phyloP scores from a whole-genome alignment of 129 eudicot genomes.

The Helianthus annuus region HanXRQr2.0-SUNRISE NC_035441.2:159469539-159470038 shows the following conservation, averaged over 20 bases:
- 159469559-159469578: not conserved
- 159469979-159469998: slow-evolving; percentile 46
- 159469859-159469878: slow-evolving; percentile 54
- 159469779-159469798: slow-evolving; percentile 4
- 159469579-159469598: not conserved
- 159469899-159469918: slow-evolving; percentile 56
- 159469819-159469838: slow-evolving; percentile 27
- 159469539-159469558: slow-evolving; percentile 30
- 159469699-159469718: slow-evolving; percentile 28
- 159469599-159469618: not conserved
- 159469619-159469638: slow-evolving; percentile 14
- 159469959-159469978: slow-evolving; percentile 48
- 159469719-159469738: slow-evolving; percentile 25
- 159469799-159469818: slow-evolving; percentile 23
- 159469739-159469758: slow-evolving; percentile 23
- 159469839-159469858: not conserved
- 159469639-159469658: slow-evolving; percentile 23
- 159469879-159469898: slow-evolving; percentile 61
- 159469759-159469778: slow-evolving; percentile 19
- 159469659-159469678: slow-evolving; percentile 20
- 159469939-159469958: slow-evolving; percentile 41
- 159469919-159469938: slow-evolving; percentile 44
- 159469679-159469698: slow-evolving; percentile 6
- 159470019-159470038: slow-evolving; percentile 53
- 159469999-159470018: slow-evolving; percentile 57